phyloP scores from a whole-genome alignment of 164 flowering plant species.

The Macadamia integrifolia region DNA sequence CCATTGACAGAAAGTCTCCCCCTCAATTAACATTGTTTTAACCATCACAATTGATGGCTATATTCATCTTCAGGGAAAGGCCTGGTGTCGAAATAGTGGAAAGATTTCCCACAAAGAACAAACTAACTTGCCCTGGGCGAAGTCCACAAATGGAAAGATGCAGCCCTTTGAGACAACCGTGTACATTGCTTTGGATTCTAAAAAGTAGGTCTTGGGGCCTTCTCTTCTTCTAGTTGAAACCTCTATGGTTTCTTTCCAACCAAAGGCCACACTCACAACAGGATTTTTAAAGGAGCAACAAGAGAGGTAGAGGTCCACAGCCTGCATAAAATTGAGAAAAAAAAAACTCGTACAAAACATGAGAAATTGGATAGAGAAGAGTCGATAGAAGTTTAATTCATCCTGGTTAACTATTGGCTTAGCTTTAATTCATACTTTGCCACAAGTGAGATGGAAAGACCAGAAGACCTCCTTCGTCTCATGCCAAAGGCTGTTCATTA shows the following conservation, averaged over 20 bases:
- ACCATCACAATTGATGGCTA: too few relatives aligned
- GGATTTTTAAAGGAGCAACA: slow-evolving; percentile 37
- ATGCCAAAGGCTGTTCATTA: slow-evolving; percentile 45
- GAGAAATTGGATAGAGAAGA: background rate
- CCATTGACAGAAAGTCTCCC: too few relatives aligned
- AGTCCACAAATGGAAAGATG: background rate
- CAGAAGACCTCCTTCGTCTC: too few relatives aligned
- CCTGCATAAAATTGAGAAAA: slow-evolving; percentile 46
- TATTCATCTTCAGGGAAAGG: too few relatives aligned
- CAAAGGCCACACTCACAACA: too few relatives aligned
- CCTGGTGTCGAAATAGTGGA: slow-evolving; percentile 27
- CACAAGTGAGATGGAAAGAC: background rate
- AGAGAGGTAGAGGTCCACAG: slow-evolving; percentile 63
- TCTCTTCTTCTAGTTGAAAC: too few relatives aligned
- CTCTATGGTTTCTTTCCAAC: too few relatives aligned
- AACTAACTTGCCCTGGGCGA: slow-evolving; percentile 8
- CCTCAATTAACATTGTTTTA: too few relatives aligned
- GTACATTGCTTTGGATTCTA: slow-evolving; percentile 23
- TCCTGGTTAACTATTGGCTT: background rate
- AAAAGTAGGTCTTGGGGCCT: slow-evolving; percentile 20
- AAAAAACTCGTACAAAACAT: too few relatives aligned
- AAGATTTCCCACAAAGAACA: too few relatives aligned
- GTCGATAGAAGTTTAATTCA: background rate
- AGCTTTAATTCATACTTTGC: background rate
- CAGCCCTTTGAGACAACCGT: too few relatives aligned